Percentiles rank a stretch among this genome's conserved stretches.
phyloP scores from a whole-genome alignment of 2,329 filamentous ascomycete species.

The Fusarium hainanense region DNA sequence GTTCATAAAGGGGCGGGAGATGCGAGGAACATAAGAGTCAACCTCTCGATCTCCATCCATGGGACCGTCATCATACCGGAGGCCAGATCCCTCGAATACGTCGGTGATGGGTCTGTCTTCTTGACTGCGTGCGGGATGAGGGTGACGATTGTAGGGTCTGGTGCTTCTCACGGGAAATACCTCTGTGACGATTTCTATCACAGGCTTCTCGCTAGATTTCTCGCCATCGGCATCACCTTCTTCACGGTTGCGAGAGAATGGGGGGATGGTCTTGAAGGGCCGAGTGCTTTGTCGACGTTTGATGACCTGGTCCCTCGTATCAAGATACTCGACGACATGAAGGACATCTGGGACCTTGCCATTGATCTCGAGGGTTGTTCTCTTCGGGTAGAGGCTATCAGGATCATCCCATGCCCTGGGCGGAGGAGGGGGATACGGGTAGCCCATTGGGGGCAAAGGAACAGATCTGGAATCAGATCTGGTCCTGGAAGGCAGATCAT shows the following conservation, averaged over 20 bases:
- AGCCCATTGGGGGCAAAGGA: neutral
- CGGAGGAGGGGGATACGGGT: neutral
- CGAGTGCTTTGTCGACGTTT: constrained; percentile 53
- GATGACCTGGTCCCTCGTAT: constrained; percentile 48
- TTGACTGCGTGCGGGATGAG: constrained; percentile 17
- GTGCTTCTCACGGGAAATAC: constrained; percentile 45
- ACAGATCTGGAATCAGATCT: neutral
- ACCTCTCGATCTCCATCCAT: constrained; percentile 40
- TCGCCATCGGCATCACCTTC: constrained; percentile 34
- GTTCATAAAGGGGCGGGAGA: constrained; percentile 54
- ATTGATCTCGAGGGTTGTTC: constrained; percentile 43
- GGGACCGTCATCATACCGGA: constrained; percentile 44
- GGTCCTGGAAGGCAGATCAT: constrained; percentile 21
- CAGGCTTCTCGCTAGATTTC: constrained; percentile 37
- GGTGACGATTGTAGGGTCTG: neutral
- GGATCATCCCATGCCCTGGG: neutral
- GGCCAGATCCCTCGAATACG: constrained; percentile 41
- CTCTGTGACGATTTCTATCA: constrained; percentile 58
- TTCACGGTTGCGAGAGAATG: constrained; percentile 29
- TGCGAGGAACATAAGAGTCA: constrained; percentile 44
- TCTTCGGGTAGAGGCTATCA: constrained; percentile 1
- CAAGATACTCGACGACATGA: constrained; percentile 56
- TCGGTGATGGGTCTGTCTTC: constrained; percentile 48
- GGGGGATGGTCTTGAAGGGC: constrained; percentile 52
- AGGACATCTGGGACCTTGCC: constrained; percentile 55